Base-by-base conservation (phyloP, 331 rosid genomes). In the Malus hybrid region DNA sequence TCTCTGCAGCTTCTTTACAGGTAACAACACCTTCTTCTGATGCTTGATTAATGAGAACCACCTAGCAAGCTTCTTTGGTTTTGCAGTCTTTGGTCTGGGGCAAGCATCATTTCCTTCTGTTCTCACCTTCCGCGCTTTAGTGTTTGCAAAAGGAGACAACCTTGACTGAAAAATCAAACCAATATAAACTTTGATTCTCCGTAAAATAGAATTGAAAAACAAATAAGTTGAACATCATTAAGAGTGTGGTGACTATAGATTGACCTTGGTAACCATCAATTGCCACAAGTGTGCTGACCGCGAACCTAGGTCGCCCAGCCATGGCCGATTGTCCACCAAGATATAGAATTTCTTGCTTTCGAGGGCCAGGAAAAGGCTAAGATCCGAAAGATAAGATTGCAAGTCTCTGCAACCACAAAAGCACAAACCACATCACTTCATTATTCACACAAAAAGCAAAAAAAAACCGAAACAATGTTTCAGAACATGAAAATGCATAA, bases 241-340 rank as follows among this genome's bases (percentile, higher is more conserved):
- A 10, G 19, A 11, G 77, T 22, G 29, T n/a, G 3, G 64, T 42
- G 26, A 58, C 63, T 72, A 39, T 4, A 68, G 64, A 77, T 46
- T 36, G 76, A 95, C 99, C 99, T 90, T 95, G 57, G 97, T 95
- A 80, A 95, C 93, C 99, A 95, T 90, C 82, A 90, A 84, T 48
- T 92, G 99, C 99, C 99, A 95, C 15, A 95, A 72, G 84, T 91
- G 99, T 30, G 90, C 97, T 52, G 88, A 83, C 75, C 88, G 80
- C 39, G 90, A 81, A 66, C 97, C 86, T 63, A 83, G 84, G 87
- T 89, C 89, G 77, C 91, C 86, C 83, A 90, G 76, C 96, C 96
- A 92, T 86, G 97, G 99, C 78, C 97, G 89, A 29, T 95, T 95
- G 83, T 95, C 97, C 78, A 95, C 99, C 89, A 95, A 88, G 70